phyloP scores from a whole-genome alignment of 2,329 filamentous ascomycete species.

The Aspergillus phoenicis region DNA sequence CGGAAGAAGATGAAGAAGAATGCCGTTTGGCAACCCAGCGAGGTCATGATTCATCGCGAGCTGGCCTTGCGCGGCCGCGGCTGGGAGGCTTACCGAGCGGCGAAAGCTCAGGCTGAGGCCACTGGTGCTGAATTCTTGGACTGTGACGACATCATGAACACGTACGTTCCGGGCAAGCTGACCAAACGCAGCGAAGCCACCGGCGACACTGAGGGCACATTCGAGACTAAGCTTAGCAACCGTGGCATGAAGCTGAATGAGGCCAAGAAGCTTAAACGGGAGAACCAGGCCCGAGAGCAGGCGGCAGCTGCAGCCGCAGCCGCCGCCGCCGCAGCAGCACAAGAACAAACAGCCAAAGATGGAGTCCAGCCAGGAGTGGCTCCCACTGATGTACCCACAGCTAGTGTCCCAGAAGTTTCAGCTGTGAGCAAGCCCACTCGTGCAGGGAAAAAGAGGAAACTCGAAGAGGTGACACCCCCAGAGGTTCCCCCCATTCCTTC shows the following conservation, averaged over 20 bases:
- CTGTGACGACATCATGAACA: conserved; percentile 51
- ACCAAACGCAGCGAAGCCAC: conserved; percentile 46
- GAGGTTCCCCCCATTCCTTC: conserved; percentile 18
- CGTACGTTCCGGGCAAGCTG: conserved; percentile 40
- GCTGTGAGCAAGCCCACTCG: conserved; percentile 21
- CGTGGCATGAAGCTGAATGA: conserved; percentile 64
- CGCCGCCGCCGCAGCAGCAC: conserved; percentile 18
- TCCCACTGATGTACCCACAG: conserved; percentile 14
- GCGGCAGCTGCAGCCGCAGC: conserved; percentile 39
- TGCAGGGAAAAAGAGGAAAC: conserved; percentile 55
- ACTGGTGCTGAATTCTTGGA: conserved; percentile 61
- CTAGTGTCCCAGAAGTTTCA: conserved; percentile 11
- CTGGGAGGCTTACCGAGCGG: conserved; percentile 52
- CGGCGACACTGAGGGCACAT: conserved; percentile 40
- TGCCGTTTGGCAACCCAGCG: conserved; percentile 67
- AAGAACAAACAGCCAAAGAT: conserved; percentile 24
- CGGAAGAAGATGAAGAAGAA: conserved; percentile 73
- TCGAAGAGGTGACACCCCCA: conserved; percentile 50
- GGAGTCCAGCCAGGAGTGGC: conserved; percentile 13
- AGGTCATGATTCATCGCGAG: conserved; percentile 67
- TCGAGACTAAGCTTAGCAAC: conserved; percentile 58
- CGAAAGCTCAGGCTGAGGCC: conserved; percentile 54
- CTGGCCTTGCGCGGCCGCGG: conserved; percentile 61
- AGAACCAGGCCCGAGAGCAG: conserved; percentile 52
- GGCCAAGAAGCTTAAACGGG: conserved; percentile 63